Base-by-base conservation (phyloP, 331 rosid species). In the Ulmus americana region DNA sequence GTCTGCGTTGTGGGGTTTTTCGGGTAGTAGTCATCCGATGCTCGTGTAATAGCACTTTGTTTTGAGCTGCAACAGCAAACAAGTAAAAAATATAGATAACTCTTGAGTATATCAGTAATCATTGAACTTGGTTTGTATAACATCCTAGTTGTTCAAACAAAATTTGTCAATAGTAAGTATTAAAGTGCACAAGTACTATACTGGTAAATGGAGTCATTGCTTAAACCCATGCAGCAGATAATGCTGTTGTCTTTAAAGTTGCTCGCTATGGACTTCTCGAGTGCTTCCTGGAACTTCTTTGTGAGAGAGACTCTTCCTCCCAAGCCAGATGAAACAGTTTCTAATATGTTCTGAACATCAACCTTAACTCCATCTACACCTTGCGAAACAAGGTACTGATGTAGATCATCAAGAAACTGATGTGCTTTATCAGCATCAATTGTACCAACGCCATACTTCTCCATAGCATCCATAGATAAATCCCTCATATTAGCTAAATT, bases 191-290 rank as follows among this genome's bases (percentile, higher is more conserved):
- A 10, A 53, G 54, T 45, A 35, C 52, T 59, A 44, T 77, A 77
- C 81, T 77, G 77, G 77, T 72, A 77, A 52, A 77, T 52, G 64
- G 82, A 11, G 61, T 77, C 82, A 5, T 67, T 77, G 82, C 72
- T 73, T 49, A 57, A 68, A 52, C 78, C 78, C 82, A 77, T 77
- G 72, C 82, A 77, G 75, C 78, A 77, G 72, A 77, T 77, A 52
- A 72, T 72, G 72, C 69, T 64, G 70, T 77, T 77, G 72, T 77
- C 82, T 58, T 59, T 75, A 61, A 77, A 77, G 64, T 77, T 71
- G 52, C 56, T 59, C 7, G 75, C 72, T 45, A 73, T 68, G 64
- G 82, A 77, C 48, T 72, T 65, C 69, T 77, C 82, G 18, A 77
- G 78, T 64, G 82, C 82, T 20, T 73, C 58, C 41, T 77, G 78